Evolutionary conservation across 805 yeast species (phyloP).

Genomic region (Wickerhamiella galacta): DNA sequence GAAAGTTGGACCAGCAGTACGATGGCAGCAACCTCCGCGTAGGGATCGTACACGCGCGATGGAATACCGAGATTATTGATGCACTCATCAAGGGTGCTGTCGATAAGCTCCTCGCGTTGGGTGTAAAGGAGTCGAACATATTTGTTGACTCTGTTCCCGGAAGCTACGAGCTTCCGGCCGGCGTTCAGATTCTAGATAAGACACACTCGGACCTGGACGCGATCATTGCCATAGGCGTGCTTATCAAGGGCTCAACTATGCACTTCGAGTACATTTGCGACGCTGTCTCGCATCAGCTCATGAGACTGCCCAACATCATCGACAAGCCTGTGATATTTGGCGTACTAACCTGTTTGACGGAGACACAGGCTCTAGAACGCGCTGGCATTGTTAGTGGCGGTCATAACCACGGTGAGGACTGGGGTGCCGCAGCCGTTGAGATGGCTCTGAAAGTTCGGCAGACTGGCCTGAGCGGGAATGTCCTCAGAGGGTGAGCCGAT

Average conservation of each 20-base stretch:
- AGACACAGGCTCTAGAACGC: slow-evolving; percentile 82
- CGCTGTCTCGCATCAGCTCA: slow-evolving; percentile 65
- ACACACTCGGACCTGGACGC: slow-evolving; percentile 40
- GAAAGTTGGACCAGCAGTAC: slow-evolving; percentile 48
- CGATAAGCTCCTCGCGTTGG: slow-evolving; percentile 38
- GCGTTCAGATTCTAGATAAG: slow-evolving; percentile 30
- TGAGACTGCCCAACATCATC: slow-evolving; percentile 58
- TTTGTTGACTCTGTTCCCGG: slow-evolving; percentile 83
- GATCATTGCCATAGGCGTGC: slow-evolving; percentile 80
- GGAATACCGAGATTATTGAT: slow-evolving; percentile 69
- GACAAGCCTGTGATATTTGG: slow-evolving; percentile 82
- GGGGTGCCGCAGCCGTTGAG: slow-evolving; percentile 99
- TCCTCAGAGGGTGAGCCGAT: neutral
- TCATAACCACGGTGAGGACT: slow-evolving; percentile 94
- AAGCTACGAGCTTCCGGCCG: slow-evolving; percentile 83
- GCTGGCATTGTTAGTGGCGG: slow-evolving; percentile 66
- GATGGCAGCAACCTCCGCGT: slow-evolving; percentile 45
- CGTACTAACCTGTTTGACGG: slow-evolving; percentile 80
- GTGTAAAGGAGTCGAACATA: slow-evolving; percentile 65
- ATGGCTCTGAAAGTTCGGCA: slow-evolving; percentile 46
- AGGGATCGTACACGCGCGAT: slow-evolving; percentile 89
- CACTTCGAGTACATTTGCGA: slow-evolving; percentile 97
- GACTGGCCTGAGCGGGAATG: too few relatives aligned
- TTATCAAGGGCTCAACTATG: slow-evolving; percentile 94
- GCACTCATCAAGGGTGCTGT: slow-evolving; percentile 69